phyloP scores from a whole-genome alignment of 1,284 basidiomycete genomes.

The Irpex sp. region DNA sequence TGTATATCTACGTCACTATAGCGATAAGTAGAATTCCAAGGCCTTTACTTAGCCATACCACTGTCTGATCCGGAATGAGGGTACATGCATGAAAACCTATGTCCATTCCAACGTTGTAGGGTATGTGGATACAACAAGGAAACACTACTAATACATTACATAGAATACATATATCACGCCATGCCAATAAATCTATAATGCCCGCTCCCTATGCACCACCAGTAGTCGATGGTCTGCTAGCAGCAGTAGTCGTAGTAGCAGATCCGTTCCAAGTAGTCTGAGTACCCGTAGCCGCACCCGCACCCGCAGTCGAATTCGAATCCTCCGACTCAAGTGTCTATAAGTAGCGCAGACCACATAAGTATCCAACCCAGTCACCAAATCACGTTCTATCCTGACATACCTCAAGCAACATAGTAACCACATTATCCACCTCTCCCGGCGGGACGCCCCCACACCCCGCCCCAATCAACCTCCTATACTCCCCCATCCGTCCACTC shows the following conservation, averaged over 20 bases:
- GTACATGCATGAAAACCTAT: no score
- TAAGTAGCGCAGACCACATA: no score
- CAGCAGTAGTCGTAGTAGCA: not conserved
- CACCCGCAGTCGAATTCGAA: no score
- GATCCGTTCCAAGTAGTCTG: not conserved
- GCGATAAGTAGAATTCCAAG: not conserved
- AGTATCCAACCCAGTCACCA: constrained; percentile 3
- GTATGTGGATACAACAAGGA: constrained; percentile 6
- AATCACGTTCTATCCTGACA: constrained; percentile 18
- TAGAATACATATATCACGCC: constrained; percentile 6
- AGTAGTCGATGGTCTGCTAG: not conserved
- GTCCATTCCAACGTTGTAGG: not conserved
- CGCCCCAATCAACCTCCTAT: constrained; percentile 80
- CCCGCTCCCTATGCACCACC: not conserved
- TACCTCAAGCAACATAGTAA: constrained; percentile 83
- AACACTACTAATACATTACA: constrained; percentile 6
- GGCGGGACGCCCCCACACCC: constrained; percentile 87
- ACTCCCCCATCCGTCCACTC: constrained; percentile 83
- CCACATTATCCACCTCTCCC: constrained; percentile 80
- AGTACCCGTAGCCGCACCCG: not conserved
- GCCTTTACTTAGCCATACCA: not conserved
- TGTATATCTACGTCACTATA: not conserved
- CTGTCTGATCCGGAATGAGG: no score
- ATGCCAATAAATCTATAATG: not conserved
- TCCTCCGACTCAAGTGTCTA: constrained; percentile 75